A percentile compares a stretch with the other conserved stretches of the same genome.
These are phyloP conservation scores for Colletotrichum eleusines DNA, from an alignment of 2,329 filamentous ascomycete genomes.

Conservation along the genomic window DNA sequence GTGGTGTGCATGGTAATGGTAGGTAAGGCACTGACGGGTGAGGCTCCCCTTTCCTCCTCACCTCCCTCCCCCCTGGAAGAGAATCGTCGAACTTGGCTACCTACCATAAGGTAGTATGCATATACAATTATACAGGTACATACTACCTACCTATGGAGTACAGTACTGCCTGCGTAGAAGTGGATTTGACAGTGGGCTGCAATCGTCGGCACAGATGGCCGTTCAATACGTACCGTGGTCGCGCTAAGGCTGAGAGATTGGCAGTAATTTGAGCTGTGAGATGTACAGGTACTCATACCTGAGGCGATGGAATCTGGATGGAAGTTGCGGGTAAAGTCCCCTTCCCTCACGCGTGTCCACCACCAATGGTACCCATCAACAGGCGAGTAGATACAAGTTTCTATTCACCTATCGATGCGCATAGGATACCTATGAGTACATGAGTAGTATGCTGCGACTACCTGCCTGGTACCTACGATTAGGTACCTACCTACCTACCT, in stretches of 20 bases:
- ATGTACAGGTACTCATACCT: constrained; percentile 21
- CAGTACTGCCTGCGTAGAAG: no score
- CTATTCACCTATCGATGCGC: neutral
- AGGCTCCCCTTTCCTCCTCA: no score
- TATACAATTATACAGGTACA: no score
- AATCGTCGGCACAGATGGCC: constrained; percentile 7
- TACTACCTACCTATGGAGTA: no score
- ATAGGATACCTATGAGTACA: neutral
- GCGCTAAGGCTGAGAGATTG: neutral
- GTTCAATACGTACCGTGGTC: neutral
- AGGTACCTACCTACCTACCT: no score
- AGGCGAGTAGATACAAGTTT: neutral
- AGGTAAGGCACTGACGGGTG: no score
- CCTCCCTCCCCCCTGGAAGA: no score
- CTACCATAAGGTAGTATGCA: no score
- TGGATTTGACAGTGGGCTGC: constrained; percentile 28
- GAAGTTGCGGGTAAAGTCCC: constrained; percentile 28
- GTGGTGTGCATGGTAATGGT: no score
- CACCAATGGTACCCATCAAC: neutral
- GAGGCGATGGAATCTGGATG: constrained; percentile 28
- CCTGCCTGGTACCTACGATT: no score
- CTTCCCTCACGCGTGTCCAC: constrained; percentile 1
- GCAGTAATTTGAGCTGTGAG: neutral
- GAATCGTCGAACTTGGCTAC: no score
- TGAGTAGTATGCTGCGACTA: no score